phyloP scores from a whole-genome alignment of 768 basidiomycete species.

The Kwoniella dejecticola region DNA sequence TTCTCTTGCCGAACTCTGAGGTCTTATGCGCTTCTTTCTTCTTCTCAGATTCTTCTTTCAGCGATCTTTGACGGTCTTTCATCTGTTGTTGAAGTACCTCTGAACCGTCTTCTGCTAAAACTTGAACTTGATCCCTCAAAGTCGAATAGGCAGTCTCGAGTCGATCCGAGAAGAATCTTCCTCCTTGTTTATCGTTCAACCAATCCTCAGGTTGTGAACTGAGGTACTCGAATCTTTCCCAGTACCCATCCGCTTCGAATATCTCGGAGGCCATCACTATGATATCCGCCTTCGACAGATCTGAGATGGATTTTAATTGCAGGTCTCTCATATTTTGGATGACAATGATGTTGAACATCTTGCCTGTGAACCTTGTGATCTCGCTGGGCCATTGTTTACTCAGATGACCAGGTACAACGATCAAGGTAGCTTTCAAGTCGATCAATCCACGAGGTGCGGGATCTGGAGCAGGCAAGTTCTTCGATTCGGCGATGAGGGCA shows the following conservation, averaged over 20 bases:
- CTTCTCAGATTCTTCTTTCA: constrained; percentile 59
- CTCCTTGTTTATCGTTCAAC: constrained; percentile 62
- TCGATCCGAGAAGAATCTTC: constrained; percentile 85
- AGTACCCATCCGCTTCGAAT: constrained; percentile 72
- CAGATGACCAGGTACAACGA: constrained; percentile 86
- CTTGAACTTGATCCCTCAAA: constrained; percentile 68
- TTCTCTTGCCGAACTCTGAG: constrained; percentile 44
- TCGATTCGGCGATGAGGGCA: constrained; percentile 74
- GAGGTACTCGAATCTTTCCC: constrained; percentile 49
- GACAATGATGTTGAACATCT: constrained; percentile 65
- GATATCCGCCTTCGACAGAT: constrained; percentile 78
- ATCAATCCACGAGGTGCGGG: constrained; percentile 57
- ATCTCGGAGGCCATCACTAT: constrained; percentile 81
- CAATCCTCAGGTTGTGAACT: constrained; percentile 45
- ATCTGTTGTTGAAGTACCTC: constrained; percentile 67
- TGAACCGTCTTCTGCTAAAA: constrained; percentile 68
- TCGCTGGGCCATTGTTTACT: constrained; percentile 88
- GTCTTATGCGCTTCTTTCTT: constrained; percentile 48
- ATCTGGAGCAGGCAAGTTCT: constrained; percentile 51
- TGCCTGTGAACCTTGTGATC: constrained; percentile 73
- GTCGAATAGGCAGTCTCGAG: constrained; percentile 66
- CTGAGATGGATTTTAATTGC: constrained; percentile 71
- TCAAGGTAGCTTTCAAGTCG: constrained; percentile 74
- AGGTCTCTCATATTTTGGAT: constrained; percentile 71
- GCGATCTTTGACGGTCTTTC: constrained; percentile 62